Percentiles rank a stretch among this genome's conserved stretches.
phyloP scores from a whole-genome alignment of 495 filamentous ascomycete species.

The Penicillium parvum region DNA sequence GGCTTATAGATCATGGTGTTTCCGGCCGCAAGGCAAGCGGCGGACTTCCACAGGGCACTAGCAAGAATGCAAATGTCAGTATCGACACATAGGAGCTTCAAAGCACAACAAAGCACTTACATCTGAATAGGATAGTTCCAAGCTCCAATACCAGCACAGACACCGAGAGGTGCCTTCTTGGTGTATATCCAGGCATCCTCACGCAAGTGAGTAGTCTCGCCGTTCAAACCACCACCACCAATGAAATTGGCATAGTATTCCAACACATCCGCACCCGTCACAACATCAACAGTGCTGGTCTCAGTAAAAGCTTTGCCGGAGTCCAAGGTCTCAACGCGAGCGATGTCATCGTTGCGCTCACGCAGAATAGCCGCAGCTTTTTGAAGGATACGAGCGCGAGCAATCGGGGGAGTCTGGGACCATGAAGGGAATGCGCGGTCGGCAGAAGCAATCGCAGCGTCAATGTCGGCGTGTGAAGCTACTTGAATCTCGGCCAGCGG shows the following conservation, averaged over 20 bases:
- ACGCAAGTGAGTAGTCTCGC: constrained; percentile 61
- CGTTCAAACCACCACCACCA: constrained; percentile 63
- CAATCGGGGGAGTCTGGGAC: constrained; percentile 60
- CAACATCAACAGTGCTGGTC: constrained; percentile 69
- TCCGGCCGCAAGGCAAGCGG: constrained; percentile 74
- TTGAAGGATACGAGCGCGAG: constrained; percentile 66
- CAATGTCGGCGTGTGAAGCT: constrained; percentile 60
- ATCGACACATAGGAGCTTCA: neutral
- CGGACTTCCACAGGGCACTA: constrained; percentile 78
- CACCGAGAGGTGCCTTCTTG: constrained; percentile 67
- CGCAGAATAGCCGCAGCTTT: constrained; percentile 63
- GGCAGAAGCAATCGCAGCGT: constrained; percentile 60
- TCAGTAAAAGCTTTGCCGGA: constrained; percentile 73
- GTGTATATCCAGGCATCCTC: constrained; percentile 72
- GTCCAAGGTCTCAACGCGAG: constrained; percentile 63
- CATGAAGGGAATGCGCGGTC: constrained; percentile 59
- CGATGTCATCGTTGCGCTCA: constrained; percentile 65
- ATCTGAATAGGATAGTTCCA: constrained; percentile 90
- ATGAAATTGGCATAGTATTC: constrained; percentile 75
- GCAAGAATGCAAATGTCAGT: neutral
- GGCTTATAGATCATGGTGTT: constrained; percentile 89
- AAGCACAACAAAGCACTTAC: constrained; percentile 22
- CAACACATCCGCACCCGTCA: constrained; percentile 70
- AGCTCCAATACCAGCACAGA: constrained; percentile 75
- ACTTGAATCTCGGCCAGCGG: constrained; percentile 59